Conservation (phyloP, 208 protist genomes). For the Balamuthia mandrillaris region DNA sequence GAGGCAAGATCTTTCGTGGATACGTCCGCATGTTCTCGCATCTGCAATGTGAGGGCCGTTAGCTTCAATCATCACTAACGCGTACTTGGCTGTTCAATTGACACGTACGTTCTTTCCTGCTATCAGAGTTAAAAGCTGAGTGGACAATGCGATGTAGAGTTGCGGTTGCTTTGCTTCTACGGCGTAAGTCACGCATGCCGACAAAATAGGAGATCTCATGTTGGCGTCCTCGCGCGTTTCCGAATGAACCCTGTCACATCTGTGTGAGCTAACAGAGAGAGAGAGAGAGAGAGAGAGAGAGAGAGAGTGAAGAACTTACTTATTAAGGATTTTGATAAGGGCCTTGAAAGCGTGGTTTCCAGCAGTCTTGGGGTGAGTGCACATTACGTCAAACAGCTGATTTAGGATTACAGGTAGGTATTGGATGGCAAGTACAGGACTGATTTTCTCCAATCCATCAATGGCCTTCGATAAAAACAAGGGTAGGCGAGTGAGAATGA, state of each 20-base stretch:
- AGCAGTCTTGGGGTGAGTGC: background rate
- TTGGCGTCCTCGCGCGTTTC: constrained; percentile 13
- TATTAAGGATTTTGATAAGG: constrained; percentile 32
- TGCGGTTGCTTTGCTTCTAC: background rate
- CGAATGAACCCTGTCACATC: constrained; percentile 1
- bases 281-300: no score
- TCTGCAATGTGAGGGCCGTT: no score
- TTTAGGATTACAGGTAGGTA: constrained; percentile 18
- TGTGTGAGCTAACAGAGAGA: no score
- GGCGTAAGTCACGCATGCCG: constrained; percentile 14
- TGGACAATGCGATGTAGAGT: constrained; percentile 21
- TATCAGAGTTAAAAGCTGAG: constrained; percentile 38
- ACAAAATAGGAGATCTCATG: background rate
- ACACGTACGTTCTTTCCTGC: constrained; percentile 9
- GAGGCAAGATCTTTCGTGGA: constrained; percentile 10
- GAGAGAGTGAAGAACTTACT: background rate
- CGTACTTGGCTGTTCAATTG: no score
- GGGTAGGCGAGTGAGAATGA: background rate
- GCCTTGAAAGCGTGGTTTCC: constrained; percentile 22
- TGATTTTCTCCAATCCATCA: background rate
- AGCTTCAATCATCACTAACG: no score
- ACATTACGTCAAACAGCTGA: constrained; percentile 32
- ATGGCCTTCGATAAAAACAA: background rate
- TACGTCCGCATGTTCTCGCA: constrained; percentile 9
- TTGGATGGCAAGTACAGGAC: constrained; percentile 1